Base-by-base conservation (phyloP, 768 basidiomycete species). In the Pilatotrama ljubarskyi region DNA sequence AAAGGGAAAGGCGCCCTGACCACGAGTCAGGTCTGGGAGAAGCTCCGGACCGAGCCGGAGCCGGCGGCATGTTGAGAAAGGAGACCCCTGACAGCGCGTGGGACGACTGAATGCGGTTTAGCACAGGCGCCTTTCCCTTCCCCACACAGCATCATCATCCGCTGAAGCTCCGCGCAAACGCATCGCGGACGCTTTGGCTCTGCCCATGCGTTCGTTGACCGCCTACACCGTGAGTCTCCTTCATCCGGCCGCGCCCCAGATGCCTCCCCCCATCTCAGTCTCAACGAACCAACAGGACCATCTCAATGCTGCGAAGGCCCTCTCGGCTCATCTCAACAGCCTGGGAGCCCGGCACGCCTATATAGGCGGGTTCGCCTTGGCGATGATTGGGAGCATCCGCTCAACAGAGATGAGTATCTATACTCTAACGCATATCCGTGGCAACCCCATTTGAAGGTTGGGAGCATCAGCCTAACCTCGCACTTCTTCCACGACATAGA, bases 291-390 rank as follows among this genome's bases (percentile, higher is more conserved):
- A 54, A 38, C 25, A 50, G 53, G 38, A 63, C 47, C 55, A 63
- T 17, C 18, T 51, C n/a, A 13, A 6, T 14, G 62, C 57, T 14
- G 62, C 62, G 1, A 37, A 26, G 15, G 56, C 53, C 8, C 56
- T 63, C 22, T 58, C 62, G 6, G 24, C 20, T 13, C 52, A 48
- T 7, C 48, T 63, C 13, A 13, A 22, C 14, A 8, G 20, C 41
- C 42, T 54, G 8, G 56, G 62, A 22, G n/a, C 43, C 20, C 38
- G 9, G 3, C 52, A 58, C 56, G 62, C 52, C 3, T 61, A 43
- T 42, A 61, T 61, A 47, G 60, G 60, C 55, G 55, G 55, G 1
- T 61, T 61, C 29, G 60, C 62, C 15, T 59, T 51, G 56, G 41
- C 51, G 11, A 25, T 63, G n/a, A 47, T 63, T 6, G 62, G 62